Evolutionary conservation across 2,329 filamentous ascomycete genomes (phyloP).

Genomic region (Talaromyces sp.): DNA sequence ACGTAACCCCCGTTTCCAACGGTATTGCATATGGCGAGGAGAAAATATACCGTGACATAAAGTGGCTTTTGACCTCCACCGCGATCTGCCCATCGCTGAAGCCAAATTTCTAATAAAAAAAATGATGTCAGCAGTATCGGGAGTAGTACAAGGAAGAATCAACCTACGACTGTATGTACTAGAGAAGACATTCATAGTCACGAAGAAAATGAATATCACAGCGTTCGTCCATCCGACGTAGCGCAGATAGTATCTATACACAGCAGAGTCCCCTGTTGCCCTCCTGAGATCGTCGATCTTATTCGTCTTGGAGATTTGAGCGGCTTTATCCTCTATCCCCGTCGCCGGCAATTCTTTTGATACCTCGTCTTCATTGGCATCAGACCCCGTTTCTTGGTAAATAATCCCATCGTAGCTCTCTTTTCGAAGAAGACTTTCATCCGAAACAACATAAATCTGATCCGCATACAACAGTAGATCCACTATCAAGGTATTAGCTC

Average conservation of each 20-base stretch:
- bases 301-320: constrained; percentile 16
- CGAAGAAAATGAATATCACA: constrained; percentile 30
- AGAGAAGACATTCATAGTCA: constrained; percentile 31
- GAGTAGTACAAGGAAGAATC: not conserved
- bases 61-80: constrained; percentile 23
- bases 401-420: constrained; percentile 14
- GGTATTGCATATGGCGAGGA: constrained; percentile 31
- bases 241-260: constrained; percentile 37
- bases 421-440: constrained; percentile 30
- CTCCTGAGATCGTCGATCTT: constrained; percentile 15
- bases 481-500: constrained; percentile 13
- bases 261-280: constrained; percentile 32
- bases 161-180: constrained; percentile 26
- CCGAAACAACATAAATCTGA: constrained; percentile 34
- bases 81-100: constrained; percentile 37
- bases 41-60: constrained; percentile 33
- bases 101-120: constrained; percentile 27
- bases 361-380: not conserved
- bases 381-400: not conserved
- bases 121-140: not conserved
- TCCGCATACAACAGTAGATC: constrained; percentile 37
- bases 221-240: constrained; percentile 32
- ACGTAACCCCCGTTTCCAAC: constrained; percentile 30
- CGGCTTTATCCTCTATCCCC: not conserved
- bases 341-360: not conserved